Conservation (phyloP, 345 rosid species). For the Syzygium jambos region DNA sequence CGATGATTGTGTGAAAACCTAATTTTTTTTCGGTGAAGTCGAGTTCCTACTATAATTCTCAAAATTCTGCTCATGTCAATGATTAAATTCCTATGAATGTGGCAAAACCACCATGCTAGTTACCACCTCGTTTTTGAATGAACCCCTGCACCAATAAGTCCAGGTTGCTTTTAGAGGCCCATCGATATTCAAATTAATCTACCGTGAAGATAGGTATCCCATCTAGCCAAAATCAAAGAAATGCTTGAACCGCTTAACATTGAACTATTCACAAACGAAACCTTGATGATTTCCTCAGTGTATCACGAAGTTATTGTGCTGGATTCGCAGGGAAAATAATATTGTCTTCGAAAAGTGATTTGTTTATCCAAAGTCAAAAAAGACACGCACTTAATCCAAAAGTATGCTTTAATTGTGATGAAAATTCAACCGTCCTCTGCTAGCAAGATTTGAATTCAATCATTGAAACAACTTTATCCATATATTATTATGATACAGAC, state of each 20-base stretch:
- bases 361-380: not conserved
- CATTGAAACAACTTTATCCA: not conserved
- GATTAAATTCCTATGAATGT: fast-evolving
- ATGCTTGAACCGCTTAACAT: fast-evolving
- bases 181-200: fast-evolving
- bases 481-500: not conserved
- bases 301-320: fast-evolving
- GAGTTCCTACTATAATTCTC: fast-evolving
- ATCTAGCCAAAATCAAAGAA: fast-evolving
- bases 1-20: not conserved
- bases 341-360: not conserved
- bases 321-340: not conserved
- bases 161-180: fast-evolving
- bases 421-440: not conserved
- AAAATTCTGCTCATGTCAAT: fast-evolving
- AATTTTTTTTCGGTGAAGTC: not conserved
- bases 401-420: fast-evolving
- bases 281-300: fast-evolving
- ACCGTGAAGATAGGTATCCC: fast-evolving
- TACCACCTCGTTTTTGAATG: not conserved
- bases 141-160: fast-evolving
- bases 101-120: fast-evolving
- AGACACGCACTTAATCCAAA: not conserved
- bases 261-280: fast-evolving
- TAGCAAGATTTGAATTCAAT: not conserved